These are phyloP conservation scores for Aspergillus sp. DNA, from an alignment of 2,329 filamentous ascomycete genomes.

Conservation along the genomic window DNA sequence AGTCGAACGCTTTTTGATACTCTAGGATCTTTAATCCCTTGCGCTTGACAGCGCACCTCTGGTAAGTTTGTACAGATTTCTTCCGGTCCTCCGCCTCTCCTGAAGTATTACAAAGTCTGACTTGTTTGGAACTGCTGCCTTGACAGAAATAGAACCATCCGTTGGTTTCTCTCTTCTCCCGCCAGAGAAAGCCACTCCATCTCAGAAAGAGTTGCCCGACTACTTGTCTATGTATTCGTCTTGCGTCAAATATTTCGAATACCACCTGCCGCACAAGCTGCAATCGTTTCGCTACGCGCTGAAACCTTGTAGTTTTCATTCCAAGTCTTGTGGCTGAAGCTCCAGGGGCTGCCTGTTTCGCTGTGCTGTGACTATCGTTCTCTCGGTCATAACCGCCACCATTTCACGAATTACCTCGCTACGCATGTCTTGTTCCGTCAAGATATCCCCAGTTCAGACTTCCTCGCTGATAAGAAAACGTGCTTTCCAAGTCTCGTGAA, in stretches of 20 bases:
- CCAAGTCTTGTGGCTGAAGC: constrained; percentile 84
- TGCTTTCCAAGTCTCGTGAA: constrained; percentile 21
- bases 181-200: constrained; percentile 31
- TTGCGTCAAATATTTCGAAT: constrained; percentile 88
- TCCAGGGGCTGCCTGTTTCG: constrained; percentile 18
- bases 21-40: constrained; percentile 5
- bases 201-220: constrained; percentile 21
- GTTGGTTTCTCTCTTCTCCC: constrained; percentile 25
- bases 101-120: constrained; percentile 8
- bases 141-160: constrained; percentile 20
- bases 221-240: constrained; percentile 97
- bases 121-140: constrained; percentile 3
- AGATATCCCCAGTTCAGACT: constrained; percentile 38
- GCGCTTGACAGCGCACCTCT: constrained; percentile 6
- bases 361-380: constrained; percentile 18
- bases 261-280: constrained; percentile 90
- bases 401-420: constrained; percentile 19
- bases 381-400: constrained; percentile 28
- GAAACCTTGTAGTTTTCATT: constrained; percentile 84
- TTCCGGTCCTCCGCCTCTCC: constrained; percentile 3
- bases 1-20: constrained; percentile 5
- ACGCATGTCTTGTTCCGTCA: constrained; percentile 54
- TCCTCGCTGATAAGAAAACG: constrained; percentile 21
- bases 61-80: constrained; percentile 12
- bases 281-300: constrained; percentile 93